Evolutionary conservation across 2,329 filamentous ascomycete species (phyloP).

Genomic region (Colletotrichum costaricense): DNA sequence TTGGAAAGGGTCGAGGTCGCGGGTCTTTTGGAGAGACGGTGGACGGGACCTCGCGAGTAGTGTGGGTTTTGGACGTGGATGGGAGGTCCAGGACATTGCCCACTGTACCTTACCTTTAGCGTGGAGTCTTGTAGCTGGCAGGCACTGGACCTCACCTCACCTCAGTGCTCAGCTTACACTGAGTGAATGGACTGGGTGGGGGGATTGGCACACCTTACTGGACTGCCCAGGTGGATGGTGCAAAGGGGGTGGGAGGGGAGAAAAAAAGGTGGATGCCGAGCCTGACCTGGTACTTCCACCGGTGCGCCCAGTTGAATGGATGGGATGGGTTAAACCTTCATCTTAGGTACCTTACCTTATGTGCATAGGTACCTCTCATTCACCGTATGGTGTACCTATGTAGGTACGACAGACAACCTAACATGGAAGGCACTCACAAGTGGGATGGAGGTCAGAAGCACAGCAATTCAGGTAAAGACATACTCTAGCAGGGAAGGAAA

Average conservation of each 20-base stretch:
- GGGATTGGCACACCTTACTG: not conserved
- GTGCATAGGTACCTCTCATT: not conserved
- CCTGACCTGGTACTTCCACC: not conserved
- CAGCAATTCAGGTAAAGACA: not conserved
- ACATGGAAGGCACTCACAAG: not conserved
- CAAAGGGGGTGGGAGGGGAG: not conserved
- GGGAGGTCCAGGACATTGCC: slow-evolving; percentile 6
- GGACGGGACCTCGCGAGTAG: slow-evolving; percentile 14
- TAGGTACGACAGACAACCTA: not conserved
- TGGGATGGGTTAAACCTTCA: not conserved
- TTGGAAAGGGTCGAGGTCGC: slow-evolving; percentile 26
- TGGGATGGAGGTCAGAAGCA: not conserved
- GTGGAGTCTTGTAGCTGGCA: too few species aligned
- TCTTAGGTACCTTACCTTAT: not conserved
- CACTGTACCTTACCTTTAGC: not conserved
- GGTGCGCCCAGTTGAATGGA: too few species aligned
- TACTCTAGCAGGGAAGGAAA: not conserved
- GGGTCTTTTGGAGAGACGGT: slow-evolving; percentile 24
- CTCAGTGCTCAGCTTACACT: not conserved
- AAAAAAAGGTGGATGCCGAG: slow-evolving; percentile 15
- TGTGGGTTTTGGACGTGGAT: slow-evolving; percentile 13
- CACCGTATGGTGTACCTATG: not conserved
- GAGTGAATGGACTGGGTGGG: not conserved
- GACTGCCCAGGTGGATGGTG: not conserved
- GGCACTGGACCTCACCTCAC: too few species aligned